Evolutionary conservation across 192 early-diverging fungal species (phyloP).

Genomic region (Coemansia sp.): DNA sequence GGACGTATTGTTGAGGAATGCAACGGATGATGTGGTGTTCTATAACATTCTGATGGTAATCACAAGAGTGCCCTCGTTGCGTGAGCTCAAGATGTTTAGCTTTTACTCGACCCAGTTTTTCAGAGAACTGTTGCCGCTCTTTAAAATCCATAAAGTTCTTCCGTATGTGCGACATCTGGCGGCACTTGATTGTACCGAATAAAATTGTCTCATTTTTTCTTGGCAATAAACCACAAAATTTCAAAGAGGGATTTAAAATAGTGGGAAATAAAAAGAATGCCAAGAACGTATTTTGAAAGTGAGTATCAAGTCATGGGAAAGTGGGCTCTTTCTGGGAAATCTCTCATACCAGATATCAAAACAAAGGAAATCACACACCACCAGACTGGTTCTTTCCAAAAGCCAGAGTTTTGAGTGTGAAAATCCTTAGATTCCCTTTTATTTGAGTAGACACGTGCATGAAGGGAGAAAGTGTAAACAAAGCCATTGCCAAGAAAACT

Average conservation of each 20-base stretch:
- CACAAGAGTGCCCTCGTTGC: constrained; percentile 32
- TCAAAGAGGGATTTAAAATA: not conserved
- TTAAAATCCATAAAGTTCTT: constrained; percentile 29
- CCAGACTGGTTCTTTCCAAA: not conserved
- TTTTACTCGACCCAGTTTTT: constrained; percentile 37
- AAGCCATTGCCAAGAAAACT: not conserved
- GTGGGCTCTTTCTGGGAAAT: too few relatives aligned
- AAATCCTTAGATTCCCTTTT: not conserved
- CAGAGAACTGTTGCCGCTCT: constrained; percentile 25
- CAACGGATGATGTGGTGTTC: constrained; percentile 29
- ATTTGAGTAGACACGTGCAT: not conserved
- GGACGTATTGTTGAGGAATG: constrained; percentile 25
- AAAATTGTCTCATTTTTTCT: too few relatives aligned
- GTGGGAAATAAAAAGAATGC: too few relatives aligned
- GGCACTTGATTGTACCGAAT: constrained; percentile 26
- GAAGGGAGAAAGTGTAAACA: not conserved
- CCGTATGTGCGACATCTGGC: constrained; percentile 30
- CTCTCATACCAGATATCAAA: too few relatives aligned
- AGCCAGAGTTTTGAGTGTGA: not conserved
- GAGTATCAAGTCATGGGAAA: too few relatives aligned
- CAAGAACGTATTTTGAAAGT: too few relatives aligned
- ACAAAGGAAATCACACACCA: too few relatives aligned
- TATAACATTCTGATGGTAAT: constrained; percentile 44
- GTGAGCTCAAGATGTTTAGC: constrained; percentile 31
- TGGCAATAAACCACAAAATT: not conserved